A percentile compares a stretch with the other conserved stretches of the same genome.
These are phyloP conservation scores for Syzygium oleosum DNA, from an alignment of 345 rosid species.

Conservation along the genomic window DNA sequence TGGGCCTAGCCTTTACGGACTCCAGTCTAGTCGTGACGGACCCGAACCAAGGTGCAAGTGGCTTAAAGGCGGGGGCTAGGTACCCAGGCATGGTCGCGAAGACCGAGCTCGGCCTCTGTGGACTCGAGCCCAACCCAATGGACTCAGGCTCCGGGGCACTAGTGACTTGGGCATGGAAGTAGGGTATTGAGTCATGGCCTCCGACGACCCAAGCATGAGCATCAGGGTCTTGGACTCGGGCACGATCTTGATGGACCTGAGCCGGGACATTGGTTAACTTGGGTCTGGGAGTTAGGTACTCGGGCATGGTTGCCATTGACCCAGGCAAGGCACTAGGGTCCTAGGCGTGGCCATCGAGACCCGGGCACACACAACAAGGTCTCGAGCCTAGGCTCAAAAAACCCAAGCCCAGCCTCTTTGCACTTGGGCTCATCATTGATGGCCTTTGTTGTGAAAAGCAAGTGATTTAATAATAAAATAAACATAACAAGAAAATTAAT, in stretches of 20 bases:
- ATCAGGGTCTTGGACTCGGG: background rate
- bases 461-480: background rate
- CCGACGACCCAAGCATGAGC: background rate
- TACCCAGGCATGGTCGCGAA: background rate
- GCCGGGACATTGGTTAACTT: too few species aligned
- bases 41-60: background rate
- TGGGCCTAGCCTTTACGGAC: background rate
- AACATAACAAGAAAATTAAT: background rate
- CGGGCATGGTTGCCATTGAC: background rate
- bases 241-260: background rate
- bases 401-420: background rate
- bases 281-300: background rate
- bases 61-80: background rate
- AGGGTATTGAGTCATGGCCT: background rate
- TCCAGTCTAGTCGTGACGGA: background rate
- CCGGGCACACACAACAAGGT: background rate
- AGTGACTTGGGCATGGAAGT: background rate
- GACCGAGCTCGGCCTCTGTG: background rate
- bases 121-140: background rate
- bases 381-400: background rate
- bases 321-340: background rate
- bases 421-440: background rate
- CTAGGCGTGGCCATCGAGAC: background rate
- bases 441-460: background rate
- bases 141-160: background rate